These are phyloP conservation scores for Wickerhamiella allomyrinae DNA, from an alignment of 805 yeast genomes.

Conservation along the genomic window DNA sequence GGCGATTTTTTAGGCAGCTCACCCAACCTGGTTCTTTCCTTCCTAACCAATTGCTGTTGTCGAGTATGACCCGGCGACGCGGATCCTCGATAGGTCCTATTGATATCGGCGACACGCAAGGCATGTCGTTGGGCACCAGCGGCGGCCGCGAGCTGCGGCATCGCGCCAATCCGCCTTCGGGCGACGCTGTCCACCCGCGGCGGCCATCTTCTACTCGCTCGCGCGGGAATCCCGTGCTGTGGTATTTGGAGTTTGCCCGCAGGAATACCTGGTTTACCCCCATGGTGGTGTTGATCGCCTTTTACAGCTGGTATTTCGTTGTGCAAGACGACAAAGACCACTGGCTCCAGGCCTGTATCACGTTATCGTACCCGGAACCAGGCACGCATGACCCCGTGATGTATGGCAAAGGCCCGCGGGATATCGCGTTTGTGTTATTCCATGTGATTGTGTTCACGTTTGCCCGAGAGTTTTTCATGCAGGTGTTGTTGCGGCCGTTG, in stretches of 20 bases:
- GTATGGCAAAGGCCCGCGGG: conserved; percentile 82
- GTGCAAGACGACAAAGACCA: conserved; percentile 10
- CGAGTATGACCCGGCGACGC: conserved; percentile 12
- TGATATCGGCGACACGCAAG: conserved; percentile 20
- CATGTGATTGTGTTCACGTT: conserved; percentile 83
- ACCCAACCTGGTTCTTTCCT: no score
- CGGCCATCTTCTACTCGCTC: not conserved
- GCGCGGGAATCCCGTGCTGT: not conserved
- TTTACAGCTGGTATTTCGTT: conserved; percentile 9
- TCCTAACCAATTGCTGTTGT: no score
- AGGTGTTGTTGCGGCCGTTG: conserved; percentile 57
- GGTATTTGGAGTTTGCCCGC: conserved; percentile 4
- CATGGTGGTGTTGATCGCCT: conserved; percentile 5
- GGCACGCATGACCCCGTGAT: conserved; percentile 31
- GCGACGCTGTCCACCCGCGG: no score
- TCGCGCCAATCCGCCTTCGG: conserved; percentile 1
- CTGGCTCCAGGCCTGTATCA: conserved; percentile 15
- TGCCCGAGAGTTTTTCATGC: conserved; percentile 82
- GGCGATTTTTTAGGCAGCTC: no score
- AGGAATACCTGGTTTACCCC: conserved; percentile 17
- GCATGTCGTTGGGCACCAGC: conserved; percentile 14
- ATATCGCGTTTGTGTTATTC: conserved; percentile 62
- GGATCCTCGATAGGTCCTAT: conserved; percentile 18
- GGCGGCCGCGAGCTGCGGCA: conserved; percentile 6
- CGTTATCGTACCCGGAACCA: conserved; percentile 25